Conservation (phyloP, 2,329 filamentous ascomycete genomes). For the Fusarium newnesense region DNA sequence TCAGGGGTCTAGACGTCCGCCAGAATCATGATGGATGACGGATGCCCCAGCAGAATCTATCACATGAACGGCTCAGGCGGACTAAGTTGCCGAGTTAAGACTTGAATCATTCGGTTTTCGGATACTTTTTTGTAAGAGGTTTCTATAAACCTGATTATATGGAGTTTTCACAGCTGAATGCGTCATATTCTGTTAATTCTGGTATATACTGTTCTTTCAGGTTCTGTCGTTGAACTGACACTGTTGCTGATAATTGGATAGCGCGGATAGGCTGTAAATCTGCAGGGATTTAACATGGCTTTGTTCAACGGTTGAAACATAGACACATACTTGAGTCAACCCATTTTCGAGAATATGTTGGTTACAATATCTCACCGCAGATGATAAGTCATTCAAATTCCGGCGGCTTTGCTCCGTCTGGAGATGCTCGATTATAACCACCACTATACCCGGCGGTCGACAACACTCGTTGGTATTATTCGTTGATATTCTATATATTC, state of each 20-base stretch:
- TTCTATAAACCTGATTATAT: not conserved
- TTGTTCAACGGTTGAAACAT: slow-evolving; percentile 8
- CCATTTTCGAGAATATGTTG: not conserved
- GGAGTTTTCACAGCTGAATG: not conserved
- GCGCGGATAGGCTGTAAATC: slow-evolving; percentile 3
- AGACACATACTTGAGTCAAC: not conserved
- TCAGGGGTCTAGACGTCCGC: slow-evolving; percentile 27
- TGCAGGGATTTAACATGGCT: slow-evolving; percentile 5
- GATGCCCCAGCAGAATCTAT: slow-evolving; percentile 35
- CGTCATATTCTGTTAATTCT: slow-evolving; percentile 15
- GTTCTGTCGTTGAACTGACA: not conserved
- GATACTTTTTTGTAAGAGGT: not conserved
- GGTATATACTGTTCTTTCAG: not conserved
- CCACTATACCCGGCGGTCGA: not conserved
- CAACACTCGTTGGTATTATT: not conserved
- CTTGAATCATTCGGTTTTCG: slow-evolving; percentile 17
- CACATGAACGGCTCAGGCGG: slow-evolving; percentile 32
- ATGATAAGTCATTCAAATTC: not conserved
- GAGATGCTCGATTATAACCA: not conserved
- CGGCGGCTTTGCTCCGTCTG: slow-evolving; percentile 4
- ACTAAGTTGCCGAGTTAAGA: slow-evolving; percentile 24
- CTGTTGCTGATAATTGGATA: slow-evolving; percentile 19
- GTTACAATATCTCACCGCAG: not conserved
- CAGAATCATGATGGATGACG: slow-evolving; percentile 28
- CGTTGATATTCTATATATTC: not conserved